Percentiles rank a stretch among this genome's conserved stretches.
These are phyloP conservation scores for Fusarium bactridioides DNA, from an alignment of 2,329 filamentous ascomycete genomes.

Conservation along the genomic window DNA sequence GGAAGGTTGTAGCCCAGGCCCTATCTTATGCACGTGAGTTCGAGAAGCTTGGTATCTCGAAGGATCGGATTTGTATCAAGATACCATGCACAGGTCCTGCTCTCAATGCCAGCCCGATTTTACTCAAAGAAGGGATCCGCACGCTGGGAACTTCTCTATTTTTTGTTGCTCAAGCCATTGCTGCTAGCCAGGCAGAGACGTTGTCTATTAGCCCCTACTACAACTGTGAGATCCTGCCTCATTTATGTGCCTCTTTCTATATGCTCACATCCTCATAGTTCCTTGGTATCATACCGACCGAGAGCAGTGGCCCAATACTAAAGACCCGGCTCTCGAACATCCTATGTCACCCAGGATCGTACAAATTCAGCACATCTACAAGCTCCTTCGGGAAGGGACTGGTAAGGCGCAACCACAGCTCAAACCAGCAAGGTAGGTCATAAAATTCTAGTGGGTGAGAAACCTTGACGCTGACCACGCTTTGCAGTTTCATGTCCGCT, in stretches of 20 bases:
- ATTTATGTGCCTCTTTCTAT: accelerated
- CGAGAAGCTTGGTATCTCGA: background rate
- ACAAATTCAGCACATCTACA: background rate
- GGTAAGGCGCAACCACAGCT: background rate
- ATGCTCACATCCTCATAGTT: background rate
- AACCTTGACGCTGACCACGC: background rate
- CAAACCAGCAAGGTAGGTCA: background rate
- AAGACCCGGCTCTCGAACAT: constrained; percentile 10
- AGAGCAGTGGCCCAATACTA: background rate
- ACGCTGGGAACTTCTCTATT: constrained; percentile 9
- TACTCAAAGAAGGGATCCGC: background rate
- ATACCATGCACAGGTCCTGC: background rate
- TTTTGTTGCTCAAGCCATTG: background rate
- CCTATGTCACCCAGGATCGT: constrained; percentile 3
- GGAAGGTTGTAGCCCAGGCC: background rate
- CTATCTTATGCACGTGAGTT: background rate
- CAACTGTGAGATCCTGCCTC: background rate
- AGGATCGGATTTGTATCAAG: constrained; percentile 1
- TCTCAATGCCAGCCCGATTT: background rate
- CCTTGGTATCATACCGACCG: background rate
- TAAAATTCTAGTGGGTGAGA: accelerated
- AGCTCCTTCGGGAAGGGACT: background rate
- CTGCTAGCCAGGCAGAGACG: background rate
- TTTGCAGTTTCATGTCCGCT: background rate
- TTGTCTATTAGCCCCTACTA: background rate